A percentile compares a stretch with the other conserved stretches of the same genome.
Conservation (phyloP, 345 rosid species). For the Gynandropsis gynandra region DNA sequence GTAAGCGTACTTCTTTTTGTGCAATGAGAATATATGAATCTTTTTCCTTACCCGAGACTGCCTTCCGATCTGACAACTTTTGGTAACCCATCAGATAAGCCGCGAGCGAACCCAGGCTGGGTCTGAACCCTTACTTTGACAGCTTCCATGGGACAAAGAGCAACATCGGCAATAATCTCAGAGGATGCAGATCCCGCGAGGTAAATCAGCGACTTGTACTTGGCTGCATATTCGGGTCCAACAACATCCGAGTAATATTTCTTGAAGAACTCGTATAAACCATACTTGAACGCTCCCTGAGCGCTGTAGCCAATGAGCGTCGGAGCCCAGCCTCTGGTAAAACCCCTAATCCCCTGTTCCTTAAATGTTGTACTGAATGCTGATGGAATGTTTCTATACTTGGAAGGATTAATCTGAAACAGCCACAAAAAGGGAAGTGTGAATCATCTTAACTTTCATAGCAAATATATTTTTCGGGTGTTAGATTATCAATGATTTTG, state of each 20-base stretch:
- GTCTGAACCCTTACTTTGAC: constrained; percentile 96
- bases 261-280: constrained; percentile 86
- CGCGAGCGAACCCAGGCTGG: constrained; percentile 91
- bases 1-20: neutral
- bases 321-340: constrained; percentile 89
- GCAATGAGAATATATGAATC: neutral
- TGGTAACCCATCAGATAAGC: constrained; percentile 87
- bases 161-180: constrained; percentile 81
- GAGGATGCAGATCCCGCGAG: constrained; percentile 96
- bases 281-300: constrained; percentile 90
- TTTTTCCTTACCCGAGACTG: constrained; percentile 39
- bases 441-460: neutral
- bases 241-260: constrained; percentile 89
- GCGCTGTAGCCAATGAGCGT: constrained; percentile 89
- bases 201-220: constrained; percentile 84
- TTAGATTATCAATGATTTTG: neutral
- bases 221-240: constrained; percentile 81
- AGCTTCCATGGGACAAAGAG: constrained; percentile 95
- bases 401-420: constrained; percentile 72
- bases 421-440: neutral
- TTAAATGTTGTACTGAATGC: constrained; percentile 70
- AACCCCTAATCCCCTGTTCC: constrained; percentile 82
- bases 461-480: too few relatives aligned
- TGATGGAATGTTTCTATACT: constrained; percentile 70
- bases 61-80: constrained; percentile 76